Evolutionary conservation across 2,329 filamentous ascomycete species (phyloP).

Genomic region (Macrophomina phaseolina): DNA sequence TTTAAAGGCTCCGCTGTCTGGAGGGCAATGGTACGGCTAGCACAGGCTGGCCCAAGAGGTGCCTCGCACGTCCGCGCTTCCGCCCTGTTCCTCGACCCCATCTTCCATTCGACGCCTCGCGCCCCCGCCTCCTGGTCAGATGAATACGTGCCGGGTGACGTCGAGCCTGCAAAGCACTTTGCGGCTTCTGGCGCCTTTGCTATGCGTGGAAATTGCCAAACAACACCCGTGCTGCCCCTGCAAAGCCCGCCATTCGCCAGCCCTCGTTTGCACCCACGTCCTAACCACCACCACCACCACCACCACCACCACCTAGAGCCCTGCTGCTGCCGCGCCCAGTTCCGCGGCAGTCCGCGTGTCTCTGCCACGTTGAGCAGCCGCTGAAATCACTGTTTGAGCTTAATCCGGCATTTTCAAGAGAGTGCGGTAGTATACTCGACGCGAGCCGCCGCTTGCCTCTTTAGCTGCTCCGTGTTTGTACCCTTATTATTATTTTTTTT

Average conservation of each 20-base stretch:
- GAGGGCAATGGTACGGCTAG: slow-evolving; percentile 1
- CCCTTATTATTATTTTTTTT: no score
- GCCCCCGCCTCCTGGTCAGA: slow-evolving; percentile 3
- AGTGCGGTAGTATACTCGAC: not conserved
- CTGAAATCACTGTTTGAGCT: not conserved
- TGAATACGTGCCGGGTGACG: slow-evolving; percentile 7
- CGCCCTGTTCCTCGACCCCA: not conserved
- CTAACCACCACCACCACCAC: not conserved
- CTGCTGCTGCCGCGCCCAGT: not conserved
- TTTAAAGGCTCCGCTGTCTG: slow-evolving; percentile 9
- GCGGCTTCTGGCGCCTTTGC: slow-evolving; percentile 11
- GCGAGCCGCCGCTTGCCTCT: not conserved
- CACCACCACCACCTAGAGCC: not conserved
- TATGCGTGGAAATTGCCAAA: slow-evolving; percentile 21
- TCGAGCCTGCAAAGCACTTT: slow-evolving; percentile 19
- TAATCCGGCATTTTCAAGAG: not conserved
- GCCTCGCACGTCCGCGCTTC: slow-evolving; percentile 20
- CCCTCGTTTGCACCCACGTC: not conserved
- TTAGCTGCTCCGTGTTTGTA: not conserved
- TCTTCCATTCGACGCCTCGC: slow-evolving; percentile 11
- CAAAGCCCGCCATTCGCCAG: not conserved
- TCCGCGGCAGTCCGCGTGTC: not conserved
- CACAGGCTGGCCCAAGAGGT: not conserved
- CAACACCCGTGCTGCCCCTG: slow-evolving; percentile 16
- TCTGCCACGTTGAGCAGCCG: not conserved